Base-by-base conservation (phyloP, 345 rosid genomes). In the Boechera divaricarpa region DNA sequence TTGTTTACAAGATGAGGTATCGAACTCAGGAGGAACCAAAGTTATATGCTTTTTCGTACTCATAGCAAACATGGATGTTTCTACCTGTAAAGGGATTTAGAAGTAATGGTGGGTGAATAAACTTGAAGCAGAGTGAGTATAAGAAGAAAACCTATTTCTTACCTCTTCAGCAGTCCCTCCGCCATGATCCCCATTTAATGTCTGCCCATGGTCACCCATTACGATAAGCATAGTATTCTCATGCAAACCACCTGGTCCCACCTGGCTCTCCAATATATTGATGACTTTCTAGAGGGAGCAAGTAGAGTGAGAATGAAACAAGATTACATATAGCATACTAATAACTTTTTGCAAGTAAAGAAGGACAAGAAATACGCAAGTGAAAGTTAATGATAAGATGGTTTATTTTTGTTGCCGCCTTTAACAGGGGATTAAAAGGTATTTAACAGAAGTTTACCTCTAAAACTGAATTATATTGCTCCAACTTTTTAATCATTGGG, bases 181-280 rank as follows among this genome's bases (percentile, higher is more conserved):
- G 49, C 98, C 98, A 84, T 94, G 98, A 88, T 94, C 98, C 63
- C 98, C 98, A 67, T 92, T 90, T 69, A 89, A 60, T 58, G 98
- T 92, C 90, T 94, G 97, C 48, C 98, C 98, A 80, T 94, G 98
- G 75, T 92, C 98, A 75, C 98, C 98, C 97, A 92, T 90, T 68
- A 94, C 98, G 67, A 94, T 84, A 70, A 94, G 92, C 75, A 89
- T 77, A 63, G 95, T 94, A 61, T 81, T 90, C 83, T 90, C 97
- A 81, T 94, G 97, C 56, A 89, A 70, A 24, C 89, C 91, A 69
- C 98, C 95, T 1, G 91, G 90, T 62, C 87, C 88, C 31, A 92
- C 90, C 76, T 89, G 87, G 76, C 82, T 85, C 79, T 78, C 85
- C 21, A 94, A 81, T 69, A 78, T 80, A 70, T 68, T 48, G 69